Conservation (phyloP, 768 basidiomycete genomes). For the Butyriboletus loyo region DNA sequence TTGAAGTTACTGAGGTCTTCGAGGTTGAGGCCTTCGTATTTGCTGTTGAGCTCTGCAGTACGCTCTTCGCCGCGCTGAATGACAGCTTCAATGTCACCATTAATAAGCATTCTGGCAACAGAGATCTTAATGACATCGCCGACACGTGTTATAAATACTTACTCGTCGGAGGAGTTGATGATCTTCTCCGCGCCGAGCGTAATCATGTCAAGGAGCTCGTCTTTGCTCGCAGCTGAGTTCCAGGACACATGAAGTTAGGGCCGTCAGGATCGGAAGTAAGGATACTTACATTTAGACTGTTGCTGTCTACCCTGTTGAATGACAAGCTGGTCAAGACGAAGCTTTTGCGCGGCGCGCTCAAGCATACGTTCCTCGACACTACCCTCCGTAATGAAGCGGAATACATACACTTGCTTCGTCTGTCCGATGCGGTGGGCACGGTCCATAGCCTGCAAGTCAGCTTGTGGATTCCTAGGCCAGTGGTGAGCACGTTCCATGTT, state of each 20-base stretch:
- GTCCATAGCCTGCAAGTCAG: conserved; percentile 98
- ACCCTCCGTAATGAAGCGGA: conserved; percentile 80
- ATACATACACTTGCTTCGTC: conserved; percentile 85
- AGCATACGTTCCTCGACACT: conserved; percentile 93
- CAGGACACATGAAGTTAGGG: neutral
- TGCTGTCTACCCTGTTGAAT: conserved; percentile 94
- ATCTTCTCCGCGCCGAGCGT: conserved; percentile 97
- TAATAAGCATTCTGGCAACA: conserved; percentile 57
- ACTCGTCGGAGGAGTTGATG: conserved; percentile 79
- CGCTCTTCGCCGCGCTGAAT: conserved; percentile 89
- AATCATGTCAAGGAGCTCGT: conserved; percentile 97
- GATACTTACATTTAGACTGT: conserved; percentile 64
- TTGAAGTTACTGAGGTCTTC: conserved; percentile 98
- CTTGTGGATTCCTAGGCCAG: conserved; percentile 86
- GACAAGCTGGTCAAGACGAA: conserved; percentile 91
- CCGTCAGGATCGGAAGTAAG: neutral
- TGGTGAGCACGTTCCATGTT: neutral
- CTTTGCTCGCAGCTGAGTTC: conserved; percentile 81
- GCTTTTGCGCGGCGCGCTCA: conserved; percentile 88
- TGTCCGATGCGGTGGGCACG: conserved; percentile 97
- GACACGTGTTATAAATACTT: conserved; percentile 23
- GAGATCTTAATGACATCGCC: neutral
- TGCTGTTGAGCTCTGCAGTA: conserved; percentile 82
- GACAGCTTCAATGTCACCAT: conserved; percentile 93
- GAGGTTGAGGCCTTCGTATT: conserved; percentile 88